Base-by-base conservation (phyloP, 441 rosid species). In the Brassica hybrid region DNA sequence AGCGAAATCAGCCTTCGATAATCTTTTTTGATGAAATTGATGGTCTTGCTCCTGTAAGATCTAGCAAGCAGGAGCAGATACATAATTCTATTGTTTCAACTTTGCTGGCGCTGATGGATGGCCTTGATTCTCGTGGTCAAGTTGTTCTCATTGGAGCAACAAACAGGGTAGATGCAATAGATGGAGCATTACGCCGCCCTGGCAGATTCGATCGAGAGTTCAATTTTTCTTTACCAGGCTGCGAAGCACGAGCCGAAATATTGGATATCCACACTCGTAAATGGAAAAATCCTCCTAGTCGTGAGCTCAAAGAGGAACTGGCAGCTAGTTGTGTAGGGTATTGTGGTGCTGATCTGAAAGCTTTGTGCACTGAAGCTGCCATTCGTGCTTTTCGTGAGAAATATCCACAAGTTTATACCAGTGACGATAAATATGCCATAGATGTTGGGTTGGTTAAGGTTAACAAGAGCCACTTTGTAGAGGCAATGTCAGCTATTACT, bases 121-220 rank as follows among this genome's bases (percentile, higher is more conserved):
- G 99, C 81, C 93, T 96, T 80, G 99, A 96, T 88, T 94, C 99
- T 80, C 98, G 99, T 71, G 99, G 99, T 67, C 99, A 96, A 88
- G 99, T 96, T 81, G 99, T 96, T 85, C 86, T 96, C 85, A 94
- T 96, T 79, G 99, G 99, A 83, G 99, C 99, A 81, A 96, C 99
- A 68, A 96, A 96, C 84, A 91, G 99, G 82, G 91, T 96, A 80
- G 99, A 96, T 85, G 99, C 99, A 79, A 96, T 96, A 52, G 99
- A 96, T 85, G 99, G 99, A 75, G 99, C 99, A 21, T 83, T 96
- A 85, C 96, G 99, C 34, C 98, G 99, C 41, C 99, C 99, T 82
- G 99, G 99, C 72, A 88, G 99, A 82, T 96, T 96, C 68, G 99
- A 96, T 84, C 96, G 99, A 56, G 99, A 96, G 81, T 96, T 96